Evolutionary conservation across 768 basidiomycete genomes (phyloP).

Genomic region (Lentinula aciculospora): DNA sequence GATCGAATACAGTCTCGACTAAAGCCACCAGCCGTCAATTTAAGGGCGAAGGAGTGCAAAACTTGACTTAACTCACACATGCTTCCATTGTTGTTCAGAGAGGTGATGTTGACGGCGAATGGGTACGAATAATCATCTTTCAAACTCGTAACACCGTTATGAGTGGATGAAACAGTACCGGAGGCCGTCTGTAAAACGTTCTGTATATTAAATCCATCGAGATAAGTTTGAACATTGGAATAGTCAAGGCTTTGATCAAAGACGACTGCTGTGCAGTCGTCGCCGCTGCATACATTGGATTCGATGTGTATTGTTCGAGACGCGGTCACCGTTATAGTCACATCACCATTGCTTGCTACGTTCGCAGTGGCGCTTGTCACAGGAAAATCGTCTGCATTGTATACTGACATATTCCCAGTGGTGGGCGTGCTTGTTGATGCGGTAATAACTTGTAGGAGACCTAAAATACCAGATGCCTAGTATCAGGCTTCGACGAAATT

Average conservation of each 20-base stretch:
- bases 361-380: slow-evolving; percentile 40
- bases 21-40: neutral
- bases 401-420: slow-evolving; percentile 59
- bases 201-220: slow-evolving; percentile 38
- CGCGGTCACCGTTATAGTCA: slow-evolving; percentile 60
- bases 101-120: slow-evolving; percentile 37
- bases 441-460: slow-evolving; percentile 60
- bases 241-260: slow-evolving; percentile 60
- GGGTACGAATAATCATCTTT: slow-evolving; percentile 41
- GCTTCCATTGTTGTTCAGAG: slow-evolving; percentile 24
- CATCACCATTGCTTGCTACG: slow-evolving; percentile 35
- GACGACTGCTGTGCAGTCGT: slow-evolving; percentile 50
- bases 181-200: slow-evolving; percentile 34
- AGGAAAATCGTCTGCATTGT: slow-evolving; percentile 56
- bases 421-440: slow-evolving; percentile 59
- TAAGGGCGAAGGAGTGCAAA: neutral
- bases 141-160: slow-evolving; percentile 33
- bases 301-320: slow-evolving; percentile 54
- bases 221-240: slow-evolving; percentile 57
- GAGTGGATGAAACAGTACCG: slow-evolving; percentile 31
- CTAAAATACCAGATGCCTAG: neutral
- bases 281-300: slow-evolving; percentile 54
- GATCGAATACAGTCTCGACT: slow-evolving; percentile 58
- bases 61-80: slow-evolving; percentile 25
- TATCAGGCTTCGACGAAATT: neutral